phyloP scores from a whole-genome alignment of 441 rosid genomes.

The Syzygium malaccense region DNA sequence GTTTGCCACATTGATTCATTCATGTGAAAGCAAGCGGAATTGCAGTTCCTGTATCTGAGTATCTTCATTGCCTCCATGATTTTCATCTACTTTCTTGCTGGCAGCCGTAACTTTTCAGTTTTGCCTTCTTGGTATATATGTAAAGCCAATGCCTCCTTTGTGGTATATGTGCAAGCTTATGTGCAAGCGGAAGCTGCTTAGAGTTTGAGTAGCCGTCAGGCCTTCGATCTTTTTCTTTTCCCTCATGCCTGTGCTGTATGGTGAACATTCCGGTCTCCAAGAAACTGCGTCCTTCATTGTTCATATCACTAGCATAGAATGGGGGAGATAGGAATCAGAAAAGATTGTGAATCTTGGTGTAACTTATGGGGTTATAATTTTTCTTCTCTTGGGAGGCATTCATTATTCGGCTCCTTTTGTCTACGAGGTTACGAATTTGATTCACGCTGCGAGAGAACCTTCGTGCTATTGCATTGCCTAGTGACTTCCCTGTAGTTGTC shows the following conservation, averaged over 20 bases:
- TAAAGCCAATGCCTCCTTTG: neutral
- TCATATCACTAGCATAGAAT: neutral
- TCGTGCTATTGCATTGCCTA: neutral
- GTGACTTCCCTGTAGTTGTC: accelerated
- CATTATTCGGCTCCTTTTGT: neutral
- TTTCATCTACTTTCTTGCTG: neutral
- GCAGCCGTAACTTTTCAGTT: neutral
- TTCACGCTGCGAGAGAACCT: neutral
- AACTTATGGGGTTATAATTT: neutral
- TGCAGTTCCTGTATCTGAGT: neutral
- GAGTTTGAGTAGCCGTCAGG: neutral
- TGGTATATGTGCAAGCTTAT: neutral
- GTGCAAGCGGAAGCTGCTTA: neutral
- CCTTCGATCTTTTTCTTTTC: neutral
- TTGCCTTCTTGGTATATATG: neutral
- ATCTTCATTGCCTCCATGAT: neutral
- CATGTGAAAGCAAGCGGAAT: neutral
- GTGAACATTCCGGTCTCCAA: neutral
- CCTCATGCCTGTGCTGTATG: neutral
- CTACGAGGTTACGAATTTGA: neutral
- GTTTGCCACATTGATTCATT: neutral
- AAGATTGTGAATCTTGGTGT: neutral
- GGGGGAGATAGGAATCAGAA: neutral
- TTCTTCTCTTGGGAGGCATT: neutral
- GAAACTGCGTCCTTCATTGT: neutral